phyloP scores from a whole-genome alignment of 2,329 filamentous ascomycete species.

The Septoria linicola region DNA sequence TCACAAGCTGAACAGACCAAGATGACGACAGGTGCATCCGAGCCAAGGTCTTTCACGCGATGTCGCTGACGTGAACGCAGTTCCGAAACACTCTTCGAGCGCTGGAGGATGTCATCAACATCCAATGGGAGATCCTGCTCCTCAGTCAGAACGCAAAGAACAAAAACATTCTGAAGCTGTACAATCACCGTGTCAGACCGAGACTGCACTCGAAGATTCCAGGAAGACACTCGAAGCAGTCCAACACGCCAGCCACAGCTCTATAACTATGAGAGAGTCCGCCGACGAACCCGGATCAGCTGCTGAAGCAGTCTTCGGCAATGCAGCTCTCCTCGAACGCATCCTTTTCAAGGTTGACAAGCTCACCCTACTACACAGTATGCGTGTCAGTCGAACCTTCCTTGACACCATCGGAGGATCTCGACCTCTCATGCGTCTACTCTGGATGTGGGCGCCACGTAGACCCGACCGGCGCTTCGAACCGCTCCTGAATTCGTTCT shows the following conservation, averaged over 20 bases:
- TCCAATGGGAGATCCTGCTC: too few species aligned
- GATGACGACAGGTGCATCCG: too few species aligned
- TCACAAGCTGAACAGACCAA: too few species aligned
- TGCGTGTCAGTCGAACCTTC: not conserved
- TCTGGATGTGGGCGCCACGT: not conserved
- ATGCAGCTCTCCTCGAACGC: not conserved
- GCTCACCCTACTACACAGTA: not conserved
- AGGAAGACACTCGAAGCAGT: not conserved
- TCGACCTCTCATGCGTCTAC: not conserved
- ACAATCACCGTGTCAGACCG: too few species aligned
- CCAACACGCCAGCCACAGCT: not conserved
- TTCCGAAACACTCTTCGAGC: too few species aligned
- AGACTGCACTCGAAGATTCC: too few species aligned
- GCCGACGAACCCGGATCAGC: not conserved
- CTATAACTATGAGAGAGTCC: not conserved
- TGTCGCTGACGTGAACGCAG: too few species aligned
- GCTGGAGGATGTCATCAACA: too few species aligned
- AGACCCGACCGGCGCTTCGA: too few species aligned
- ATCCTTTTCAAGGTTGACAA: not conserved
- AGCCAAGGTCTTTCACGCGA: too few species aligned
- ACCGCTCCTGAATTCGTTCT: not conserved
- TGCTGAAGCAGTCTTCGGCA: not conserved
- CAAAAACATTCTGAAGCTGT: too few species aligned
- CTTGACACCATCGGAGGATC: not conserved
- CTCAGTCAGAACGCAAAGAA: too few species aligned